Evolutionary conservation across 2,329 filamentous ascomycete species (phyloP).

Genomic region (Fusarium mangiferae): DNA sequence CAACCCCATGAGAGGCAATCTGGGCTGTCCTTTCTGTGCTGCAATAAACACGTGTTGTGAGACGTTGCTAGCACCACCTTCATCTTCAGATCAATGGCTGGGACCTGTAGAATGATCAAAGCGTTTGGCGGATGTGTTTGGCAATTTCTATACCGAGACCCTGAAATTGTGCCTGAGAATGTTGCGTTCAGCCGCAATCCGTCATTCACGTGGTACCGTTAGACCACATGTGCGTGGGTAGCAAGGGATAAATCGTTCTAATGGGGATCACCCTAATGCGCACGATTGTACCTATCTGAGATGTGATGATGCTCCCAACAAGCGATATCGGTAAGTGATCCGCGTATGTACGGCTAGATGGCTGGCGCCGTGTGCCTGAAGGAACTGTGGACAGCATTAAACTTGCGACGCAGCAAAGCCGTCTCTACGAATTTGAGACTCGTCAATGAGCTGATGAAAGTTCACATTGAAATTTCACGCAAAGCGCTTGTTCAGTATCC

Average conservation of each 20-base stretch:
- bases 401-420: not conserved
- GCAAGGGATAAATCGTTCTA: not conserved
- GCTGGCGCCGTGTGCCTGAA: not conserved
- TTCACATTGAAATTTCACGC: not conserved
- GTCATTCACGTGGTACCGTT: slow-evolving; percentile 36
- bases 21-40: slow-evolving; percentile 1
- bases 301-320: slow-evolving; percentile 27
- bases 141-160: not conserved
- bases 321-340: slow-evolving; percentile 26
- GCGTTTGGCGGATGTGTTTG: not conserved
- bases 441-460: not conserved
- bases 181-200: slow-evolving; percentile 14
- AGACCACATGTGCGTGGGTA: slow-evolving; percentile 14
- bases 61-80: not conserved
- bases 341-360: not conserved
- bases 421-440: not conserved
- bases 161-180: slow-evolving; percentile 16
- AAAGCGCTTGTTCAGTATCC: not conserved
- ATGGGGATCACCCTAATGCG: slow-evolving; percentile 19
- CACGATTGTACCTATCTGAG: slow-evolving; percentile 38
- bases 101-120: not conserved
- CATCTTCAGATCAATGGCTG: not conserved
- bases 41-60: not conserved
- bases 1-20: slow-evolving; percentile 30
- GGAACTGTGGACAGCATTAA: not conserved